Evolutionary conservation across 768 basidiomycete genomes (phyloP), one percentile per base, ranked within the genome.

Genomic region (Calocera cornea): DNA sequence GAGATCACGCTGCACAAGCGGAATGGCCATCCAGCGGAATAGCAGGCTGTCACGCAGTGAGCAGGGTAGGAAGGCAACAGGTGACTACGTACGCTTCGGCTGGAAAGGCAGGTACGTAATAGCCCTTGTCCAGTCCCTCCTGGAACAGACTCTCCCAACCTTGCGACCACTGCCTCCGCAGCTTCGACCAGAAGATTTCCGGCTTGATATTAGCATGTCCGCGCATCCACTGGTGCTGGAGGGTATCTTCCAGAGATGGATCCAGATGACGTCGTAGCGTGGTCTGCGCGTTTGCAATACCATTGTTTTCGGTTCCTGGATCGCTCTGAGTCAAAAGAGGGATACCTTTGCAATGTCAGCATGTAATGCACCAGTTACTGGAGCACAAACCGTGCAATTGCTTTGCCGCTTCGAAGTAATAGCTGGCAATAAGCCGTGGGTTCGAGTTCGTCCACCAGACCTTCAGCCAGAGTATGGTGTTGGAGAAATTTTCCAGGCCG

Each of bases 311-410:
- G 0, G 72, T 63, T 0, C 81, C 81, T 0, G 72, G 77, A 70
- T 83, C 80, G 65, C 79, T 81, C 67, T 80, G 80, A 0, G 80
- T 80, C 0, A 79, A 65, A 0, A 82, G 66, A 2, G 81, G 78
- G 7, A 82, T 65, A 22, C 34, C 70, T 70, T 34, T 3, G 2
- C 7, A 2, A 5, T 11, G 54, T 60, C 54, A 60, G n/a, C n/a
- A n/a, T n/a, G 7, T 5, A 5, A 2, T 7, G 54, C 5, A 60
- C 19, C 11, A 22, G 31, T 10, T 16, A 27, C n/a, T n/a, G 31
- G 31, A 7, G n/a, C 10, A 33, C 54, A 5, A 2, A 60, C 54
- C 54, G 11, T 19, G 5, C 16, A 29, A 8, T 22, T 19, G 24
- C 2, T 2, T 29, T 5, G 54, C 54, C 10, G 54, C 54, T 19